Base-by-base conservation (phyloP, 2,329 filamentous ascomycete genomes). In the Penicillium sp. region DNA sequence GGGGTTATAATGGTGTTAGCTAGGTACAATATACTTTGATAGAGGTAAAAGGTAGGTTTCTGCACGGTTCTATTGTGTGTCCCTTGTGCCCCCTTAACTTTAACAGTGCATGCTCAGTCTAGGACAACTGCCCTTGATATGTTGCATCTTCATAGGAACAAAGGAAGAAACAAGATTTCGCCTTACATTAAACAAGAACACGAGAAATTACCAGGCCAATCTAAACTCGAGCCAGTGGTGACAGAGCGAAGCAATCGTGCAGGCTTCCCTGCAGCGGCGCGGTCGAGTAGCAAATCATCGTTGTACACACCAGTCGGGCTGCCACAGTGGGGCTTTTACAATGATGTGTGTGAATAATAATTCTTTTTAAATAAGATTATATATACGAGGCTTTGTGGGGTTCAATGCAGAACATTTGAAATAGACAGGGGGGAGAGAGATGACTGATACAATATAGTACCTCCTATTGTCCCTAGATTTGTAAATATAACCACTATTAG, bases 271-370 rank as follows among this genome's bases (percentile, higher is more conserved):
- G 59, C 61, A 60, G 56, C 59, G 45, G 55, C 44, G 60, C 56
- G 44, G 31, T 50, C 46, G 23, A 60, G 25, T 31, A 59, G 57
- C 64, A 65, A 66, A 66, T 66, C 63, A 65, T 62, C 55, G 51
- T 66, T 64, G 61, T 65, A 66, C 64, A 64, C 64, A 63, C 55
- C 53, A 61, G 57, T 62, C 46, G 55, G 62, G 61, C 61, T 65
- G 49, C 43, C 49, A 47, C 44, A 56, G 61, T 65, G 63, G 63
- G 63, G 58, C 55, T 50, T 56, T 57, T 53, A 45, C 55, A 64
- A 60, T 59, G 55, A 55, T 61, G 60, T 59, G 58, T 62, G 60
- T 62, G 33, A 53, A 58, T 60, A 9, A 43, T 16, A 7, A 34
- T 34, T 23, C 34, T 40, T 55, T 43, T 9, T 25, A 15, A n/a